Base-by-base conservation (phyloP, 768 basidiomycete species). In the Leccinum rimulosum region DNA sequence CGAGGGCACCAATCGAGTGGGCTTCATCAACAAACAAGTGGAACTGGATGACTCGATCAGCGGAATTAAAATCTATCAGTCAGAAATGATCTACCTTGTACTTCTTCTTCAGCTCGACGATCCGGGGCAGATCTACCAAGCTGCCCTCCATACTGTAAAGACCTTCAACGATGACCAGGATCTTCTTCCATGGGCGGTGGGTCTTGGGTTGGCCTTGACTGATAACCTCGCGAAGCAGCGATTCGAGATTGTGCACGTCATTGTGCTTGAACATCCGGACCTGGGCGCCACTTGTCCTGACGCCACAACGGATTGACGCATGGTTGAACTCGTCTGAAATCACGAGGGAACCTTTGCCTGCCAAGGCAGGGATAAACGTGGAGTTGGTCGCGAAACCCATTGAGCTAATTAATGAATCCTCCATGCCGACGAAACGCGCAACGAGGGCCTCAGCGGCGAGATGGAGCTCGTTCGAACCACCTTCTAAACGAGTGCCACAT, bases 71-170 rank as follows among this genome's bases (percentile, higher is more conserved):
- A n/a, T 3, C 2, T n/a, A 50, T 14, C 30, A 35, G 15, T 15
- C 4, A 64, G 80, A 52, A 60, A 38, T 10, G 30, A 4, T 35
- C 33, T 40, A 95, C 96, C 85, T 98, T 98, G 83, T 97, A 98
- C 70, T 87, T 89, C 72, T 88, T 82, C 80, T 97, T 98, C 54
- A 99, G 80, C 63, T 90, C 89, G 58, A 98, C 66, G 56, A 99
- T 77, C 12, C 68, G 79, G 4, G 95, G 97, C 47, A 99, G 68
- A 71, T 98, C 85, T 36, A 90, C 85, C 64, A 98, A 67, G 9
- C 92, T 95, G n/a, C 97, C 97, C 75, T 98, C 97, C 97, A 99
- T 99, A 61, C 91, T 94, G 77, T 93, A 98, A 48, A 99, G 74
- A 3, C 97, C 97, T 72, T 99, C 97, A 12, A 98, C 93, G 56